phyloP scores from a whole-genome alignment of 176 grass and related monocot genomes.

The Oryza coarctata region DNA sequence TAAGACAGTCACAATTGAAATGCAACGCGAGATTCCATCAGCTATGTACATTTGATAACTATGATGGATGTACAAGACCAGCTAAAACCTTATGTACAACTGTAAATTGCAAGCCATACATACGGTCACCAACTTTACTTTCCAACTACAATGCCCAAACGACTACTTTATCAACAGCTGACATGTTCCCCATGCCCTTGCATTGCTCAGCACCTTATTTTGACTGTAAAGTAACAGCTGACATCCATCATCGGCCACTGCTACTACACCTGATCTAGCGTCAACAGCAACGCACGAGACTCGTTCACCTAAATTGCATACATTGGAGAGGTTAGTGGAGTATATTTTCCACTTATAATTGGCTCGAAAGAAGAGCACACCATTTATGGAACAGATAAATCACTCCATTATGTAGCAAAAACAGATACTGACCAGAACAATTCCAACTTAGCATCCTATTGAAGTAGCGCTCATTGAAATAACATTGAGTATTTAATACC shows the following conservation, averaged over 20 bases:
- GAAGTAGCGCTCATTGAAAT: not conserved
- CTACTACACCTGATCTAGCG: conserved; percentile 49
- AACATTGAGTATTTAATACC: not conserved
- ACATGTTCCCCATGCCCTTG: not conserved
- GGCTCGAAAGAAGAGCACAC: not conserved
- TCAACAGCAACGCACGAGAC: conserved; percentile 47
- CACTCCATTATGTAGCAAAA: not conserved
- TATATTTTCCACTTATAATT: not conserved
- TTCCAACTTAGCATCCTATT: not conserved
- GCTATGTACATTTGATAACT: not conserved
- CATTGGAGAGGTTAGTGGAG: conserved; percentile 1
- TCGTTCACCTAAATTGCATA: conserved; percentile 34
- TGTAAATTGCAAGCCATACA: not conserved
- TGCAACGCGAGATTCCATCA: not conserved
- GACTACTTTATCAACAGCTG: not conserved
- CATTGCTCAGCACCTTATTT: conserved; percentile 24
- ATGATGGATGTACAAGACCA: not conserved
- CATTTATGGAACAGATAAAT: conserved; percentile 9
- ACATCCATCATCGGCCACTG: conserved; percentile 50
- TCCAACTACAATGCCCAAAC: too few species aligned
- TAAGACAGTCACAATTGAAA: not conserved
- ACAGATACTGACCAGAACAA: not conserved
- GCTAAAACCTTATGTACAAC: not conserved
- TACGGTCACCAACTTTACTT: not conserved
- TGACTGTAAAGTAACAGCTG: conserved; percentile 44